Evolutionary conservation across 202 grass and related monocot genomes (phyloP).

Genomic region (Saccharum hybrid): DNA sequence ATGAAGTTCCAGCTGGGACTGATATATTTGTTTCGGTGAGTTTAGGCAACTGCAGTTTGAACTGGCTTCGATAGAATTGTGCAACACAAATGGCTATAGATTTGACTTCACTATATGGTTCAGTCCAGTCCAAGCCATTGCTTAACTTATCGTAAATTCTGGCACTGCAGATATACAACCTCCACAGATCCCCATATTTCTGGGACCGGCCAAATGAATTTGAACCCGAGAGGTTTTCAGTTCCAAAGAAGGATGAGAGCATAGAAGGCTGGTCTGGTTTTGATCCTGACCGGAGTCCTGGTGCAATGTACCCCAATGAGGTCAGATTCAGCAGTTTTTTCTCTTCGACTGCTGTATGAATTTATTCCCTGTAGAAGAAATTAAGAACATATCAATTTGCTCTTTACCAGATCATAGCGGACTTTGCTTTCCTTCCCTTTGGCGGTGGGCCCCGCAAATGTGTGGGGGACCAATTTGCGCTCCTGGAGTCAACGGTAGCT

Average conservation of each 20-base stretch:
- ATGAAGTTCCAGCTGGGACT: slow-evolving; percentile 85
- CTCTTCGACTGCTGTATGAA: slow-evolving; percentile 4
- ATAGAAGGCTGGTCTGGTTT: slow-evolving; percentile 91
- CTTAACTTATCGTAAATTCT: slow-evolving; percentile 27
- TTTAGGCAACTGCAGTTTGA: slow-evolving; percentile 16
- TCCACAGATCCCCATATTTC: slow-evolving; percentile 89
- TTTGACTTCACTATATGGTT: not conserved
- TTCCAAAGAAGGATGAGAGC: slow-evolving; percentile 67
- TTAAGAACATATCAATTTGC: slow-evolving; percentile 1
- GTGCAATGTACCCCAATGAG: slow-evolving; percentile 93
- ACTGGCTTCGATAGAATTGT: not conserved
- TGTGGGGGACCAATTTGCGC: slow-evolving; percentile 85
- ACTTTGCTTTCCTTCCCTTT: slow-evolving; percentile 93
- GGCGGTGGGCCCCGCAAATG: slow-evolving; percentile 87
- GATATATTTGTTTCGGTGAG: slow-evolving; percentile 98
- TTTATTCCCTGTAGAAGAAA: not conserved
- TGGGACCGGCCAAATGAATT: slow-evolving; percentile 90
- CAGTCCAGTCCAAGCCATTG: slow-evolving; percentile 3
- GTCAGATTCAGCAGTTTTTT: slow-evolving; percentile 38
- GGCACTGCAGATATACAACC: slow-evolving; percentile 77
- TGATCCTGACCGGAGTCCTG: slow-evolving; percentile 73
- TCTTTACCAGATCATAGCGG: slow-evolving; percentile 70
- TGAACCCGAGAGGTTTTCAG: slow-evolving; percentile 87
- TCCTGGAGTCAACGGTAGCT: slow-evolving; percentile 77
- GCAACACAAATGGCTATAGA: slow-evolving; percentile 18